phyloP scores from a whole-genome alignment of 2,329 filamentous ascomycete species.

The Aspergillus awamori region DNA sequence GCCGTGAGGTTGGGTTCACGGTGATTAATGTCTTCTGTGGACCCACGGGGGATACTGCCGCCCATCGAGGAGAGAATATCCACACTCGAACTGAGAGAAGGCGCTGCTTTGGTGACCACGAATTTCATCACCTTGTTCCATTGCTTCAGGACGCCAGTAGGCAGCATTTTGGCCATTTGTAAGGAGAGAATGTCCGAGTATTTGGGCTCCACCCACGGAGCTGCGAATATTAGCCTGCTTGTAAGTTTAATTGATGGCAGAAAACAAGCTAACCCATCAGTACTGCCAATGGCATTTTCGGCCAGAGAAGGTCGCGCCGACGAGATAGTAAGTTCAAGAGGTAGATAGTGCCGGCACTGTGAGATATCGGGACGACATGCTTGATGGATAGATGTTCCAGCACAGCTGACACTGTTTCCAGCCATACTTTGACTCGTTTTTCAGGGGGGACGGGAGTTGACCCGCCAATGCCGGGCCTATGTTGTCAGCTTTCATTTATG shows the following conservation, averaged over 20 bases:
- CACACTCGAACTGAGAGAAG: background rate
- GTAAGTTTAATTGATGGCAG: too few relatives aligned
- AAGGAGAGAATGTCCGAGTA: slow-evolving; percentile 5
- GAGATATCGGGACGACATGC: slow-evolving; percentile 1
- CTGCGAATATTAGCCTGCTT: background rate
- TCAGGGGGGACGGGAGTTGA: background rate
- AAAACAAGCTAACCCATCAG: background rate
- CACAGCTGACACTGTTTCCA: background rate
- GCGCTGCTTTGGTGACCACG: background rate
- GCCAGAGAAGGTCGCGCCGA: background rate
- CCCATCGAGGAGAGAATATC: background rate
- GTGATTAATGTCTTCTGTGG: background rate
- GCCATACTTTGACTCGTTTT: slow-evolving; percentile 1
- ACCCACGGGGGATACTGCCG: background rate
- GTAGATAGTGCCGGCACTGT: slow-evolving; percentile 5
- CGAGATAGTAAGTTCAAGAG: background rate
- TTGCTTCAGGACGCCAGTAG: background rate
- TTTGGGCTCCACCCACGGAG: slow-evolving; percentile 2
- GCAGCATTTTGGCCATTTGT: slow-evolving; percentile 4
- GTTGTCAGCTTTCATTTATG: background rate
- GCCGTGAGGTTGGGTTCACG: background rate
- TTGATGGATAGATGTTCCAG: background rate
- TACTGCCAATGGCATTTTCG: background rate
- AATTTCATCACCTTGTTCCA: slow-evolving; percentile 1
- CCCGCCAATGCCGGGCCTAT: background rate